phyloP scores from a whole-genome alignment of 768 basidiomycete genomes.

The Rhizopogon sp. region DNA sequence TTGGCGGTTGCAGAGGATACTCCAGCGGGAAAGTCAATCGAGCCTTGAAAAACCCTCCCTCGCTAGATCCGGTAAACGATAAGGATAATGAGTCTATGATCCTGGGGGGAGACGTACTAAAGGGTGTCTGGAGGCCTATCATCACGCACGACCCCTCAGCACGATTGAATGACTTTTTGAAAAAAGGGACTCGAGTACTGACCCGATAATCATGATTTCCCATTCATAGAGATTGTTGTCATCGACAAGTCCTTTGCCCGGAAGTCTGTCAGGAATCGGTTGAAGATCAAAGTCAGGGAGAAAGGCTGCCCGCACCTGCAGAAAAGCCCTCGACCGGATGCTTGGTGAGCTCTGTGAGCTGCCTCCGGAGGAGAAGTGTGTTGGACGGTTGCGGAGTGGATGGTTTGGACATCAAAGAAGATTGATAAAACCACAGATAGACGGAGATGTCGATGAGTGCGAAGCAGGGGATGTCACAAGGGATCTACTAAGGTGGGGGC shows the following conservation, averaged over 20 bases:
- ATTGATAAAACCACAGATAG: not conserved
- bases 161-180: not conserved
- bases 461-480: not conserved
- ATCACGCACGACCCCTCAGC: constrained; percentile 11
- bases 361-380: constrained; percentile 67
- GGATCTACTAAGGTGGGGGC: not conserved
- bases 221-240: constrained; percentile 94
- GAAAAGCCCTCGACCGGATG: constrained; percentile 95
- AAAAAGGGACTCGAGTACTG: constrained; percentile 22
- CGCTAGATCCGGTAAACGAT: constrained; percentile 40
- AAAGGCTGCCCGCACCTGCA: constrained; percentile 54
- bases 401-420: constrained; percentile 39
- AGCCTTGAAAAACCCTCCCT: constrained; percentile 95
- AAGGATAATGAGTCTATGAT: not conserved
- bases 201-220: constrained; percentile 96
- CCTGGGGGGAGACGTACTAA: constrained; percentile 53
- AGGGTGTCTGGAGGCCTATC: constrained; percentile 85
- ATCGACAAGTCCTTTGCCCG: constrained; percentile 76
- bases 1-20: constrained; percentile 87
- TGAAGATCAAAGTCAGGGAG: constrained; percentile 25
- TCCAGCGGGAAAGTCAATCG: constrained; percentile 85
- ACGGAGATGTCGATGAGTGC: not conserved
- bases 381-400: constrained; percentile 29
- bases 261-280: constrained; percentile 28
- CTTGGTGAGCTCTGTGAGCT: constrained; percentile 84